Percentiles rank a stretch among this genome's conserved stretches.
Conservation (phyloP, 1,284 basidiomycete species). For the Sporisorium graminicola region DNA sequence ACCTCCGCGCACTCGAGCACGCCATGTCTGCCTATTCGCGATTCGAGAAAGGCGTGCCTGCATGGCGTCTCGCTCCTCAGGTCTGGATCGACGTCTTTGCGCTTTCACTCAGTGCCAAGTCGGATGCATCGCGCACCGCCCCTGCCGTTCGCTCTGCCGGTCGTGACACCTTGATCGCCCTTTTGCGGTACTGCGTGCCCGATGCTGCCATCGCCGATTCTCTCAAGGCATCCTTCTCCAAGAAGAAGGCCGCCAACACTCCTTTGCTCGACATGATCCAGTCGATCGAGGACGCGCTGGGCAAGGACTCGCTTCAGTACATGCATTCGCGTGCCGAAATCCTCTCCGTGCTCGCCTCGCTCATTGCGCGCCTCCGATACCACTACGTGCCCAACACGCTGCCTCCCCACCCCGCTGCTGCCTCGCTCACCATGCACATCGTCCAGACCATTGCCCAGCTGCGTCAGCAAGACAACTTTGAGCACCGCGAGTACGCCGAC, state of each 20-base stretch:
- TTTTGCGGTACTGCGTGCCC: constrained; percentile 64
- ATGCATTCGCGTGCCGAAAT: constrained; percentile 62
- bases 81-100: constrained; percentile 57
- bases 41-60: constrained; percentile 43
- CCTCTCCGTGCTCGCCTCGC: constrained; percentile 59
- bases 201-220: constrained; percentile 56
- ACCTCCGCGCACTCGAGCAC: constrained; percentile 62
- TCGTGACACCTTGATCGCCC: constrained; percentile 55
- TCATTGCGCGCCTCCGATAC: constrained; percentile 61
- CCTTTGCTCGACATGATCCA: constrained; percentile 55
- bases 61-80: constrained; percentile 54
- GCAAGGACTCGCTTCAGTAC: constrained; percentile 62
- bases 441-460: constrained; percentile 82
- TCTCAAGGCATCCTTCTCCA: constrained; percentile 41
- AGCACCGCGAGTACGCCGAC: constrained; percentile 90
- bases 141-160: constrained; percentile 60
- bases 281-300: constrained; percentile 62
- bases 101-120: constrained; percentile 58
- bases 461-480: constrained; percentile 84
- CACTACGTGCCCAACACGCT: constrained; percentile 53
- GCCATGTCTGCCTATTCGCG: constrained; percentile 65
- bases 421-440: constrained; percentile 80
- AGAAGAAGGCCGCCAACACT: constrained; percentile 32
- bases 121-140: constrained; percentile 60
- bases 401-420: constrained; percentile 73